Base-by-base conservation (phyloP, 2,329 filamentous ascomycete species). In the Clarireedia paspali region DNA sequence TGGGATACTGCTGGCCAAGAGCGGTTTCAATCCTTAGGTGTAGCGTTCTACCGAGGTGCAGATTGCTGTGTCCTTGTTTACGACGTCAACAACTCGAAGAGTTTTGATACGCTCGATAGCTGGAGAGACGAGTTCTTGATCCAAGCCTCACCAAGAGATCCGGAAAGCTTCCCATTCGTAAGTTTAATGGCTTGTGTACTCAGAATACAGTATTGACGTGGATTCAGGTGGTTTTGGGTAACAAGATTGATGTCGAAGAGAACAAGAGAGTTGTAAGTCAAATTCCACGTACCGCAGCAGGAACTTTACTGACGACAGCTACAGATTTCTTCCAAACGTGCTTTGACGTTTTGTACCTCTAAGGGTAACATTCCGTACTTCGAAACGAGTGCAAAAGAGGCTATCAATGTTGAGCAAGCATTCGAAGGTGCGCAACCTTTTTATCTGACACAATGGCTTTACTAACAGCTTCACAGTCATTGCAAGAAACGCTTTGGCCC, bases 1-100 rank as follows among this genome's bases (percentile, higher is more conserved):
- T 99, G 92, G 92, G 92, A 99, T 71, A 99, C 92, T 2, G 92
- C 92, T 20, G 92, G 92, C 30, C 92, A 99, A 73, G 92, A 99
- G 74, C 87, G 92, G 61, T 99, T 99, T 74, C 92, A 99, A 74
- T 96, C 91, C 39, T 79, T 99, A 65, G 92, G 94, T 53, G 92
- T 99, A 46, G 94, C 92, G 49, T 99, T 99, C 75, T 99, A 99
- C 76, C 84, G 92, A 61, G 92, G 92, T 61, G 92, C 94, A 64
- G 92, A 99, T 77, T 97, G 92, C 81, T 97, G 94, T 71, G 92
- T 97, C 58, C 79, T 99, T 54, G 92, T 97, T 52, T 97, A 94
- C 77, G 92, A 99, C 70, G 92, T 99, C 73, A 99, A 99, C 78
- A 97, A 96, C 73, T 88, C 91, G 60, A 99, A 99, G 83, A 96